These are phyloP conservation scores for Lentinula raphanica DNA, from an alignment of 768 basidiomycete genomes.

Conservation along the genomic window DNA sequence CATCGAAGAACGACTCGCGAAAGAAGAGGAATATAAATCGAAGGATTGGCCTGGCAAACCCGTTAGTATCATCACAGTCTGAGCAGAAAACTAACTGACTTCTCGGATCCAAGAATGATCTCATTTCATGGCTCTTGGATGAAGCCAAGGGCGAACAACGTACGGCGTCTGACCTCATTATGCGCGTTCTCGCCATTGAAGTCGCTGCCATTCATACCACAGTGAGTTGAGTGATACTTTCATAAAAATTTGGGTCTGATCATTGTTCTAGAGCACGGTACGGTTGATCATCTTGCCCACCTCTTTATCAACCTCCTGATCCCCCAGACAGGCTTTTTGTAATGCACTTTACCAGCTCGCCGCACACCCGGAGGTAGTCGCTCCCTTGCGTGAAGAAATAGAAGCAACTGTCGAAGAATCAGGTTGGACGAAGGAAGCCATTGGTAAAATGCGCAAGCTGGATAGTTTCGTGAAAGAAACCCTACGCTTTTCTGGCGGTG, in stretches of 20 bases:
- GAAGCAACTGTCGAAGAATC: constrained; percentile 29
- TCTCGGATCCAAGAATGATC: constrained; percentile 30
- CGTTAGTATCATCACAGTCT: background rate
- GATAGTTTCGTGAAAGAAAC: constrained; percentile 44
- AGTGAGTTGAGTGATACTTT: constrained; percentile 22
- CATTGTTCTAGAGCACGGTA: background rate
- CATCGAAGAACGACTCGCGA: constrained; percentile 9
- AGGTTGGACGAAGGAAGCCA: constrained; percentile 30
- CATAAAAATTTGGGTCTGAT: background rate
- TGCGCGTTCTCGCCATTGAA: constrained; percentile 33
- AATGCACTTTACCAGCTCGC: constrained; percentile 34
- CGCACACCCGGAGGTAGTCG: constrained; percentile 24
- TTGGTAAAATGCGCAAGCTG: constrained; percentile 36
- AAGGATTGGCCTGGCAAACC: constrained; percentile 12
- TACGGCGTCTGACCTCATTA: constrained; percentile 25
- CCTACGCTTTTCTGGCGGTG: constrained; percentile 26
- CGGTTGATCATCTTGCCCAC: background rate
- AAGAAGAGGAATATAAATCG: constrained; percentile 8
- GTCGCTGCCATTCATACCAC: constrained; percentile 41
- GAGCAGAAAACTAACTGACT: background rate
- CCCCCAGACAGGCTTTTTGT: constrained; percentile 26
- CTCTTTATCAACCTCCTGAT: background rate
- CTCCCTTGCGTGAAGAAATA: constrained; percentile 38
- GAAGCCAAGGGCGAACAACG: constrained; percentile 26
- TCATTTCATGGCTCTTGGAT: constrained; percentile 42